These are phyloP conservation scores for Nemania abortiva DNA, from an alignment of 2,329 filamentous ascomycete species.

Conservation along the genomic window DNA sequence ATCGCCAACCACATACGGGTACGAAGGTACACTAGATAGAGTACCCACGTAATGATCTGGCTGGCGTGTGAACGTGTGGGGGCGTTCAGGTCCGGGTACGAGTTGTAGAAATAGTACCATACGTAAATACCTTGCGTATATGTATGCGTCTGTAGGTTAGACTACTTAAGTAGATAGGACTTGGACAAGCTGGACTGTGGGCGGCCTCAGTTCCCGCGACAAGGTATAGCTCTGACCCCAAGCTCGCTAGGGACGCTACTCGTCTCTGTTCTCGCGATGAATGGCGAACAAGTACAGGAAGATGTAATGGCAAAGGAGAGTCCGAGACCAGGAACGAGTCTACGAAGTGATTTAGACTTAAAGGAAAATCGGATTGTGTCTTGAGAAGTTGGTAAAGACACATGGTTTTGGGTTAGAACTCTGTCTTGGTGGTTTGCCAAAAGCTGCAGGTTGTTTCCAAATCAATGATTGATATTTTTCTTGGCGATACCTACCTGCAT, in stretches of 20 bases:
- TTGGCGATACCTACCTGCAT: conserved; percentile 23
- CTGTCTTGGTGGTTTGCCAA: neutral
- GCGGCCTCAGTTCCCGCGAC: conserved; percentile 36
- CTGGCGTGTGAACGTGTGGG: conserved; percentile 20
- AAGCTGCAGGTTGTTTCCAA: conserved; percentile 26
- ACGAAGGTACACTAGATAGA: conserved; percentile 20
- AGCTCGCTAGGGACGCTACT: conserved; percentile 3
- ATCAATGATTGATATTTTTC: conserved; percentile 31
- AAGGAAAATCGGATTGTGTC: neutral
- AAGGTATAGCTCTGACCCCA: conserved; percentile 1
- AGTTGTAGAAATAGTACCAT: conserved; percentile 12
- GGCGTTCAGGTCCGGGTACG: conserved; percentile 25
- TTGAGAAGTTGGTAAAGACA: conserved; percentile 8
- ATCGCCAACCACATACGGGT: conserved; percentile 19
- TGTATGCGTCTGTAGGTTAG: no score
- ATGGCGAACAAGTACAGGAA: neutral
- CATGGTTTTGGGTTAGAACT: conserved; percentile 3
- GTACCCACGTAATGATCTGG: conserved; percentile 13
- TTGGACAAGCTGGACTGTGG: conserved; percentile 29
- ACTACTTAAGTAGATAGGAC: conserved; percentile 22
- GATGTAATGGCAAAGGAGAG: neutral
- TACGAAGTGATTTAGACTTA: neutral
- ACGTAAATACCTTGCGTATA: no score
- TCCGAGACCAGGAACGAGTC: neutral
- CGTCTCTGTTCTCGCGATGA: conserved; percentile 11